These are phyloP conservation scores for Russula sp. DNA, from an alignment of 768 basidiomycete species.

Conservation along the genomic window DNA sequence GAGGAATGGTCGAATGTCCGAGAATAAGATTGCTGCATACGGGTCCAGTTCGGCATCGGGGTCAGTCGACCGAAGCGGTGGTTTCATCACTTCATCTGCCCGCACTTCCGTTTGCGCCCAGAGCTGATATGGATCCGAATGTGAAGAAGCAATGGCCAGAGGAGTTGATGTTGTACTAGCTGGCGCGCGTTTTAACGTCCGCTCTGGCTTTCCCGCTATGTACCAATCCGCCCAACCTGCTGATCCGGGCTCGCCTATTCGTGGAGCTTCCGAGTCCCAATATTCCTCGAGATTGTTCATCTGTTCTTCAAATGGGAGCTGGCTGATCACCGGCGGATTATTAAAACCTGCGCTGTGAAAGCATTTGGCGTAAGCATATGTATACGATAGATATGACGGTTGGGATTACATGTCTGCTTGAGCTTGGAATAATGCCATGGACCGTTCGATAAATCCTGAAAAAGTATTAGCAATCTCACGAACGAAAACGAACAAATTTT, in stretches of 20 bases:
- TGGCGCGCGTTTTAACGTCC: slow-evolving; percentile 5
- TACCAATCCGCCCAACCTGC: slow-evolving; percentile 70
- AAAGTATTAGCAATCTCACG: background rate
- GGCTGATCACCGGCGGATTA: slow-evolving; percentile 46
- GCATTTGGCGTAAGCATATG: background rate
- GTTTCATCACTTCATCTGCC: slow-evolving; percentile 43
- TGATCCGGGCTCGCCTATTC: slow-evolving; percentile 65
- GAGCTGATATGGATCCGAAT: slow-evolving; percentile 57
- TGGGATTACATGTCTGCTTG: slow-evolving; percentile 75
- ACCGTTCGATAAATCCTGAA: slow-evolving; percentile 69
- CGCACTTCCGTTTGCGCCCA: slow-evolving; percentile 62
- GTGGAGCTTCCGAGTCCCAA: slow-evolving; percentile 80
- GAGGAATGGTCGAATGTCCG: slow-evolving; percentile 66
- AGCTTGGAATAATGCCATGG: slow-evolving; percentile 76
- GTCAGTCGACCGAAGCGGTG: slow-evolving; percentile 57
- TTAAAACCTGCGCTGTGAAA: slow-evolving; percentile 52
- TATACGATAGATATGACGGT: background rate
- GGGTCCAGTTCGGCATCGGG: slow-evolving; percentile 57
- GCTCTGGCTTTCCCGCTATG: slow-evolving; percentile 43
- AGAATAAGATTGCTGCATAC: slow-evolving; percentile 67
- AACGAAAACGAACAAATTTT: slow-evolving; percentile 16
- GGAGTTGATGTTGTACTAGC: slow-evolving; percentile 17
- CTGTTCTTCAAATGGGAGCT: slow-evolving; percentile 45
- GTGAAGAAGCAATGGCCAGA: slow-evolving; percentile 34
- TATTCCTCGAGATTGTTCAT: slow-evolving; percentile 69